phyloP scores from a whole-genome alignment of 306 rosid genomes.

The Senna siamea region DNA sequence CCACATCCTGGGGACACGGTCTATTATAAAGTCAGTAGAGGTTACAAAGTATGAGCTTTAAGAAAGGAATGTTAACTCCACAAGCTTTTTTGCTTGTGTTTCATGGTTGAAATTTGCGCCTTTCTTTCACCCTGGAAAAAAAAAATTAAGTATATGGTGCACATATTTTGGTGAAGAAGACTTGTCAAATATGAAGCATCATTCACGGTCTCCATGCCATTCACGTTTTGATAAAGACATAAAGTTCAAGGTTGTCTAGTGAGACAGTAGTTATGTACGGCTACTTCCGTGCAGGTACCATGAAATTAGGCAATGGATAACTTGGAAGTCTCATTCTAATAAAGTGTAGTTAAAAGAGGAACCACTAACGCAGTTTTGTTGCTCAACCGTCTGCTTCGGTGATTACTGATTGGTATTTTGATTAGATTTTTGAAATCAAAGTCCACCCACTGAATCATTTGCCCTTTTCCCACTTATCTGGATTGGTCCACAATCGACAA shows the following conservation, averaged over 20 bases:
- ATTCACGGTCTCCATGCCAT: not conserved
- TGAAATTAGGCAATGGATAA: not conserved
- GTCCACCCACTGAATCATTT: not conserved
- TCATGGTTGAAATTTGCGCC: not conserved
- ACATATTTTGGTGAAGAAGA: not conserved
- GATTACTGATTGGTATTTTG: no score
- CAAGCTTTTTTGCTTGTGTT: no score
- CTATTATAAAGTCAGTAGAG: not conserved
- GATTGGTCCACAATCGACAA: not conserved
- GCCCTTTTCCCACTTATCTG: constrained; percentile 4
- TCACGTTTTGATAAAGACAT: constrained; percentile 1
- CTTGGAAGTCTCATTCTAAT: not conserved
- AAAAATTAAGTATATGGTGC: not conserved
- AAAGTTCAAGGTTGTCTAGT: not conserved
- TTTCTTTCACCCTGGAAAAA: not conserved
- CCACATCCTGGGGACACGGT: not conserved
- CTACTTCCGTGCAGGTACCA: not conserved
- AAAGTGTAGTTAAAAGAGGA: not conserved
- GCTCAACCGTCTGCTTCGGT: not conserved
- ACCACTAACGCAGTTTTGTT: constrained; percentile 8
- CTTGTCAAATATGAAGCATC: not conserved
- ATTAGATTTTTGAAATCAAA: not conserved
- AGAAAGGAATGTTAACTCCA: no score
- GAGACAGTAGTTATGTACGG: not conserved
- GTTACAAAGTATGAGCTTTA: no score